A percentile compares a stretch with the other conserved stretches of the same genome.
Conservation (phyloP, 176 grass and related monocot species). For the Poa annua region DNA sequence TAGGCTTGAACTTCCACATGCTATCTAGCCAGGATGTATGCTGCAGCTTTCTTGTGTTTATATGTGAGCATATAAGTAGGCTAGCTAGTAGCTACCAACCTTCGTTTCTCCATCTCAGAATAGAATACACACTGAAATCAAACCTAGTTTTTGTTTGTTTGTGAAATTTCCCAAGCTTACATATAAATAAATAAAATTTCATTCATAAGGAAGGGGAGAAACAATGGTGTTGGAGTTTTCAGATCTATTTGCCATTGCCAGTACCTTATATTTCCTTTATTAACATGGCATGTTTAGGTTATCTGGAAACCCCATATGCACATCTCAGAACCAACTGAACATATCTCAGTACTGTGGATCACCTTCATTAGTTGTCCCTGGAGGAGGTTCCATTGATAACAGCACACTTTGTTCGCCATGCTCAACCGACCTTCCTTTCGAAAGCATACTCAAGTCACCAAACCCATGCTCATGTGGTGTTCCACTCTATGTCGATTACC, state of each 20-base stretch:
- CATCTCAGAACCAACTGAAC: conserved; percentile 42
- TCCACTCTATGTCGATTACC: conserved; percentile 60
- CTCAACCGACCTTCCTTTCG: conserved; percentile 27
- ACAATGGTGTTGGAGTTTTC: background rate
- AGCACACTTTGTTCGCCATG: conserved; percentile 42
- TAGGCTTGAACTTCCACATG: background rate
- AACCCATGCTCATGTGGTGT: conserved; percentile 44
- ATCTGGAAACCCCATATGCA: conserved; percentile 68
- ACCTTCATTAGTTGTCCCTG: background rate
- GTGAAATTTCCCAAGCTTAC: background rate
- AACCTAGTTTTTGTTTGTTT: conserved; percentile 13
- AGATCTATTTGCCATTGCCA: background rate
- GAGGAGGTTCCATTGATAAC: conserved; percentile 19
- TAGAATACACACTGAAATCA: background rate
- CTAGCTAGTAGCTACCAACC: background rate
- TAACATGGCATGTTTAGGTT: conserved; percentile 55
- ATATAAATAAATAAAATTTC: background rate
- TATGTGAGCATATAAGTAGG: conserved; percentile 12
- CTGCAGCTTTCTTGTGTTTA: background rate
- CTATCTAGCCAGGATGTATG: background rate
- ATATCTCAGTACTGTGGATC: conserved; percentile 56
- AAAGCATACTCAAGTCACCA: conserved; percentile 48
- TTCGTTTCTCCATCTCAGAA: background rate
- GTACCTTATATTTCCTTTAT: conserved; percentile 25
- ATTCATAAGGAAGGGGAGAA: background rate